Evolutionary conservation across 2,329 filamentous ascomycete species (phyloP).

Genomic region (Rhinocladiella mackenziei): DNA sequence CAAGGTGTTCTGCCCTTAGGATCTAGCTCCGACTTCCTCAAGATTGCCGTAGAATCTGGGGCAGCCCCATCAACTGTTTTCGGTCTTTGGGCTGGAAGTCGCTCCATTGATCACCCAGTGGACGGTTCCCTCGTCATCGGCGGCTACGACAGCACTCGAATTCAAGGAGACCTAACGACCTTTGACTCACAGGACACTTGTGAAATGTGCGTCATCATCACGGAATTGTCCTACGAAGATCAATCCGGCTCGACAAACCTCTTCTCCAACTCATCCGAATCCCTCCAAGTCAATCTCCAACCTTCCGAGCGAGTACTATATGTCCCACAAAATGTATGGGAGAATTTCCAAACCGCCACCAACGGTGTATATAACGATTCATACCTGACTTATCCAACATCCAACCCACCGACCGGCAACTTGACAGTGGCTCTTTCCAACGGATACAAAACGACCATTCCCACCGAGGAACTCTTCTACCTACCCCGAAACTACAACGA

Average conservation of each 20-base stretch:
- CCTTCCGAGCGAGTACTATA: slow-evolving; percentile 18
- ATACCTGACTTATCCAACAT: slow-evolving; percentile 13
- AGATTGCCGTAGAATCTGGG: slow-evolving; percentile 14
- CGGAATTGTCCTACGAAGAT: slow-evolving; percentile 17
- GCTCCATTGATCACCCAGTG: slow-evolving; percentile 16
- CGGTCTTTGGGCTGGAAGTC: slow-evolving; percentile 26
- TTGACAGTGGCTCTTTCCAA: slow-evolving; percentile 23
- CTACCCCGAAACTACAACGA: slow-evolving; percentile 23
- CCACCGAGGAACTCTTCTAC: slow-evolving; percentile 25
- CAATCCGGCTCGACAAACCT: slow-evolving; percentile 15
- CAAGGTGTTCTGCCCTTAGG: slow-evolving; percentile 26
- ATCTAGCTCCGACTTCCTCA: slow-evolving; percentile 22
- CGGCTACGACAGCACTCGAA: slow-evolving; percentile 24
- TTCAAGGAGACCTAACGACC: slow-evolving; percentile 19
- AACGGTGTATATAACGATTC: slow-evolving; percentile 15
- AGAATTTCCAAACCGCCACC: slow-evolving; percentile 18
- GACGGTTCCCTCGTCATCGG: slow-evolving; percentile 27
- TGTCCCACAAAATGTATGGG: slow-evolving; percentile 24
- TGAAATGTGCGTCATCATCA: slow-evolving; percentile 22
- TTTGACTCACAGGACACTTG: slow-evolving; percentile 19
- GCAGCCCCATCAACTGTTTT: slow-evolving; percentile 22
- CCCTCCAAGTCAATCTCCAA: slow-evolving; percentile 21
- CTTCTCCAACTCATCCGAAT: slow-evolving; percentile 20
- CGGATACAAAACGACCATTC: slow-evolving; percentile 26
- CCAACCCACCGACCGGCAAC: slow-evolving; percentile 21